Conservation (phyloP, 2,329 filamentous ascomycete species). For the Colletotrichum tropicicola region DNA sequence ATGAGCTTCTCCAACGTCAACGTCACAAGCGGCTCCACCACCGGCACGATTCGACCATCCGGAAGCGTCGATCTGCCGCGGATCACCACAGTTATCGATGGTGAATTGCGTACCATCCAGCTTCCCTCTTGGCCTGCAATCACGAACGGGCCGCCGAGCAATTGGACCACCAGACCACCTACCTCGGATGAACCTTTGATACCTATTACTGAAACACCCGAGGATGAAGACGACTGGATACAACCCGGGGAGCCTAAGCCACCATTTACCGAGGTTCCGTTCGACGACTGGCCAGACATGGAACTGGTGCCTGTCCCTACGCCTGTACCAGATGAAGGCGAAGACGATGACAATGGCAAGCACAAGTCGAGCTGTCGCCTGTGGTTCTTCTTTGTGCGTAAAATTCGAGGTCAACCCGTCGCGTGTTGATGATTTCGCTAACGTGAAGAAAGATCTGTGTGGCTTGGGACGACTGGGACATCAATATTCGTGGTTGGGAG, state of each 20-base stretch:
- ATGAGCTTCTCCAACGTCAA: not conserved
- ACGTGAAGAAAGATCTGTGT: not conserved
- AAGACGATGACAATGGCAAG: not conserved
- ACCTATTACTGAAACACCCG: not conserved
- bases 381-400: slow-evolving; percentile 1
- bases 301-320: not conserved
- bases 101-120: not conserved
- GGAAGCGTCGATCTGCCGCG: not conserved
- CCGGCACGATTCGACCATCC: not conserved
- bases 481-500: not conserved
- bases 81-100: not conserved
- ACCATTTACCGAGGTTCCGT: not conserved
- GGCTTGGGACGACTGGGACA: not conserved
- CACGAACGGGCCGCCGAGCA: not conserved
- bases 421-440: not conserved
- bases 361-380: not conserved
- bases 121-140: not conserved
- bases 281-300: not conserved
- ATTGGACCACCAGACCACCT: not conserved
- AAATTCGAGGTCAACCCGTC: not conserved
- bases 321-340: not conserved
- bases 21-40: not conserved
- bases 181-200: not conserved
- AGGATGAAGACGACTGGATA: too few species aligned
- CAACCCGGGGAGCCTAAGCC: not conserved